Evolutionary conservation across 202 grass and related monocot genomes (phyloP).

Genomic region (Bolboschoenoplectus hybrid): DNA sequence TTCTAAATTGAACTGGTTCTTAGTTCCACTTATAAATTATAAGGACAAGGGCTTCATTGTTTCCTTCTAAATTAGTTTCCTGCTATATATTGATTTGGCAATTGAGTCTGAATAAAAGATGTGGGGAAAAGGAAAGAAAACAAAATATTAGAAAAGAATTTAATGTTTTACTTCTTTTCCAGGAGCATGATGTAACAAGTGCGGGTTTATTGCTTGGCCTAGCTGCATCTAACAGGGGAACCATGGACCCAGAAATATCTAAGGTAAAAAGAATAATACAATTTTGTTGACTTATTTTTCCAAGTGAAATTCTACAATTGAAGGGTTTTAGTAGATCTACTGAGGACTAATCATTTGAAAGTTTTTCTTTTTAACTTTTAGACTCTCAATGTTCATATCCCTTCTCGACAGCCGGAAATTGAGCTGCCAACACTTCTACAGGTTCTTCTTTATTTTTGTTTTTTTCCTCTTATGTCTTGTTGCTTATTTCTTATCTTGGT

Average conservation of each 20-base stretch:
- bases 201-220: slow-evolving; percentile 85
- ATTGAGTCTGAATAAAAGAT: slow-evolving; percentile 3
- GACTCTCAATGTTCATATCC: slow-evolving; percentile 92
- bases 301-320: slow-evolving; percentile 20
- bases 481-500: slow-evolving; percentile 26
- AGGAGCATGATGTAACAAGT: slow-evolving; percentile 96
- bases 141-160: slow-evolving; percentile 20
- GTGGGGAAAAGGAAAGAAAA: slow-evolving; percentile 12
- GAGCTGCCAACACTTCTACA: slow-evolving; percentile 90
- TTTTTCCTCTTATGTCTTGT: not conserved
- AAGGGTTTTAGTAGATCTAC: slow-evolving; percentile 23
- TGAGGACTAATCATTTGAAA: slow-evolving; percentile 28
- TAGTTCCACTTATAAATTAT: not conserved
- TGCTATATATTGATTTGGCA: not conserved
- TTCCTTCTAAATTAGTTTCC: slow-evolving; percentile 7
- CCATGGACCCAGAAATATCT: slow-evolving; percentile 87
- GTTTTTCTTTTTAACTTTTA: slow-evolving; percentile 40
- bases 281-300: slow-evolving; percentile 31
- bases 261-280: slow-evolving; percentile 57
- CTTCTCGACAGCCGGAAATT: slow-evolving; percentile 84
- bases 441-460: slow-evolving; percentile 45
- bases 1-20: not conserved
- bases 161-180: slow-evolving; percentile 41
- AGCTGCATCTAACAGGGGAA: slow-evolving; percentile 90
- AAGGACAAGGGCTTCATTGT: not conserved